Evolutionary conservation across 306 rosid genomes (phyloP), one percentile per base, ranked within the genome.

Genomic region (Castanea crenata): DNA sequence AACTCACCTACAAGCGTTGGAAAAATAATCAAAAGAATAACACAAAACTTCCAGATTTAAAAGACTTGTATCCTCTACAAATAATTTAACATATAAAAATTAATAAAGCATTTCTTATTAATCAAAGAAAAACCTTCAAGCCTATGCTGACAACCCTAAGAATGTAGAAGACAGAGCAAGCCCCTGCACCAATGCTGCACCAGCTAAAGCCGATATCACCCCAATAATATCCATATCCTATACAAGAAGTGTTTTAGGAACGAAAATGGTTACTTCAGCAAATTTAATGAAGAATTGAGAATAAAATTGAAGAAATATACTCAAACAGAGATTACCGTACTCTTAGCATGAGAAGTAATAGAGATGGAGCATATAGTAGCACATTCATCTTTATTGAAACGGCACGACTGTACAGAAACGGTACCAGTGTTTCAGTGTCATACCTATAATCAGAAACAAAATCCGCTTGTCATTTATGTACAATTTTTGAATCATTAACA

Each of bases 311-410:
- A 32, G 1, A 78, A 71, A 25, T 69, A 34, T 12, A 41, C 31
- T 55, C 55, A 61, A 78, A 81, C 49, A 56, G 62, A 77, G 58
- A 32, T 41, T 41, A 55, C 63, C 4, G 15, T 83, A 95, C 99
- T 98, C 90, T 91, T 51, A 92, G 80, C 96, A 95, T 92, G 67
- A 95, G 96, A n/a, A 92, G 90, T 75, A 95, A 83, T 41, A 95
- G 83, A 35, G 96, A 90, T 32, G 99, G 97, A 74, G 93, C 99
- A 85, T 90, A 95, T 41, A 95, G 97, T 68, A 95, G 97, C 69
- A 91, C 96, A 80, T 95, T 95, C 98, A 95, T 95, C 96, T 95
- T 95, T 63, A 95, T 78, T 12, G 97, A 92, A 86, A 95, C 99
- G 75, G 99, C 98, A 59, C 81, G 89, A 78, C 99, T 92, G 78